Conservation (phyloP, 306 rosid genomes). For the Prunus kanzakura region DNA sequence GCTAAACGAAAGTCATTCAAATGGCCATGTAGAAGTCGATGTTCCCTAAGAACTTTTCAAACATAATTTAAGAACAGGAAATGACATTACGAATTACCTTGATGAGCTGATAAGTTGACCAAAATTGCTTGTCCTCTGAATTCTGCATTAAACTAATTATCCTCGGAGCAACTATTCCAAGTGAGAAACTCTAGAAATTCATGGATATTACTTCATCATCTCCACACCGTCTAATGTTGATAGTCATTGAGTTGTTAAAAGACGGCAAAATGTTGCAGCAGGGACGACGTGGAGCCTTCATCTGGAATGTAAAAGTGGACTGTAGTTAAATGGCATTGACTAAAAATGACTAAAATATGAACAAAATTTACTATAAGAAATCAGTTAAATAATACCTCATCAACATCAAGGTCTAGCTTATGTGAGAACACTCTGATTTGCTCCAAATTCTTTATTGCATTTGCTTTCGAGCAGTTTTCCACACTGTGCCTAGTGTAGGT, state of each 20-base stretch:
- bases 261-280: slow-evolving; percentile 57
- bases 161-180: slow-evolving; percentile 21
- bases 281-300: slow-evolving; percentile 78
- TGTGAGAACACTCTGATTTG: slow-evolving; percentile 49
- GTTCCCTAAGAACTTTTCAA: neutral
- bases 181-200: slow-evolving; percentile 38
- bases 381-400: slow-evolving; percentile 50
- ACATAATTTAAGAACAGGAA: neutral
- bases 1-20: neutral
- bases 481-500: slow-evolving; percentile 46
- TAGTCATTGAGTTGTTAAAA: slow-evolving; percentile 40
- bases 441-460: slow-evolving; percentile 37
- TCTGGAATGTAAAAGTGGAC: slow-evolving; percentile 36
- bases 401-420: slow-evolving; percentile 55
- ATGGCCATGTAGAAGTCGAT: neutral
- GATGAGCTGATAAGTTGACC: neutral
- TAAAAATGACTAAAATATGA: slow-evolving; percentile 19
- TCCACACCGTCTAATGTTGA: slow-evolving; percentile 53
- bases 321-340: slow-evolving; percentile 11
- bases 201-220: slow-evolving; percentile 57
- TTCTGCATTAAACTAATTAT: slow-evolving; percentile 9
- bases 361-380: slow-evolving; percentile 1
- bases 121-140: slow-evolving; percentile 19
- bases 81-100: slow-evolving; percentile 22
- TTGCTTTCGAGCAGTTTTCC: slow-evolving; percentile 42